Evolutionary conservation across 352 stramenopile genomes (phyloP).

Genomic region (Phytophthora ramorum): DNA sequence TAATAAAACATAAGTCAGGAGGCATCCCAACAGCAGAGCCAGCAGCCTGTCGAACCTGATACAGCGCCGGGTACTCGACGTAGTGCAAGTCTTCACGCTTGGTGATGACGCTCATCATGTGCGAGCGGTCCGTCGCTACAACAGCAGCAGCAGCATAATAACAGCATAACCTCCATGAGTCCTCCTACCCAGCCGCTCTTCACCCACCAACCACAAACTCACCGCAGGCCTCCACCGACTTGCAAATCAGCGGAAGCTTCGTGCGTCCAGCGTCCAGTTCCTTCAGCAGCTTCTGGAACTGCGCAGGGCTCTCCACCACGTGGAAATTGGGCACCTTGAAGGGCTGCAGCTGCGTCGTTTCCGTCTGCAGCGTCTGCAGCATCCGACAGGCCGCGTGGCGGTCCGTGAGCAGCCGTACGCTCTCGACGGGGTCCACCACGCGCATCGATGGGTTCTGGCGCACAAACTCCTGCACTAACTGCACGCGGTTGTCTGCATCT

Average conservation of each 20-base stretch:
- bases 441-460: conserved; percentile 50
- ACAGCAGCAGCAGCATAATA: conserved; percentile 1
- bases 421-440: conserved; percentile 75
- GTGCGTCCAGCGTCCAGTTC: conserved; percentile 50
- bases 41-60: conserved; percentile 53
- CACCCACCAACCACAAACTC: conserved; percentile 13
- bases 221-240: conserved; percentile 87
- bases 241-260: conserved; percentile 79
- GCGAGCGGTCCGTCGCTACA: conserved; percentile 78
- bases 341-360: conserved; percentile 8
- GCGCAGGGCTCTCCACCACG: conserved; percentile 43
- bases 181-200: background rate
- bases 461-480: conserved; percentile 60
- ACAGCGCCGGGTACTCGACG: conserved; percentile 64
- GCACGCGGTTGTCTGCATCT: conserved; percentile 47
- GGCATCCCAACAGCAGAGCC: background rate
- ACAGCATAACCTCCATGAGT: background rate
- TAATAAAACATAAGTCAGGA: background rate
- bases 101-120: conserved; percentile 87
- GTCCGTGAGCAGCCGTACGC: conserved; percentile 75
- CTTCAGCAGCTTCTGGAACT: conserved; percentile 47
- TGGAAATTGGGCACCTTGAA: conserved; percentile 69
- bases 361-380: conserved; percentile 38
- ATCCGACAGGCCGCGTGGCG: conserved; percentile 64
- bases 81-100: conserved; percentile 64